Conservation (phyloP, 495 filamentous ascomycete genomes). For the Neurospora sp. region DNA sequence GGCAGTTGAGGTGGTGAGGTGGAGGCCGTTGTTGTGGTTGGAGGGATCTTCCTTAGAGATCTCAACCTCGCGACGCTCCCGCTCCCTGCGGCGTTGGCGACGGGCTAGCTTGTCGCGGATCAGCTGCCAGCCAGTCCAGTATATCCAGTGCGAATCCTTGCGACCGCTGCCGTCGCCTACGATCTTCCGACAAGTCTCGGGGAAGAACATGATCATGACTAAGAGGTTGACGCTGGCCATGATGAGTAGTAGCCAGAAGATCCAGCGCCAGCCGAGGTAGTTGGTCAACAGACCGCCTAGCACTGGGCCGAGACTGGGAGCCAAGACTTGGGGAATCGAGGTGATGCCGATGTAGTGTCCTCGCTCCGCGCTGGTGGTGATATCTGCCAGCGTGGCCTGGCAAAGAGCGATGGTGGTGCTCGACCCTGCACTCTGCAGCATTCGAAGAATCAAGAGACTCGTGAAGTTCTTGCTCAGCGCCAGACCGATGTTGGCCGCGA, state of each 20-base stretch:
- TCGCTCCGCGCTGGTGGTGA: constrained; percentile 40
- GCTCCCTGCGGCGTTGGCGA: background rate
- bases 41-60: background rate
- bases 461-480: constrained; percentile 40
- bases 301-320: constrained; percentile 18
- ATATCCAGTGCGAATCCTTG: constrained; percentile 20
- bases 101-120: constrained; percentile 9
- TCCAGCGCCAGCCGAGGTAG: constrained; percentile 53
- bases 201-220: constrained; percentile 37
- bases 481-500: constrained; percentile 45
- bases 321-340: constrained; percentile 27
- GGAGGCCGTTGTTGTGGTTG: background rate
- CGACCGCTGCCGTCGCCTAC: constrained; percentile 55
- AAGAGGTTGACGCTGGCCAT: constrained; percentile 31
- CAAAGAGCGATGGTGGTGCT: constrained; percentile 41
- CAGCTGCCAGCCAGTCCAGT: constrained; percentile 29
- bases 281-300: constrained; percentile 50
- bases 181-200: constrained; percentile 52
- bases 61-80: background rate
- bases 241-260: constrained; percentile 61
- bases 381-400: constrained; percentile 47
- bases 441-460: constrained; percentile 41
- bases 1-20: background rate
- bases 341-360: constrained; percentile 37
- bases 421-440: constrained; percentile 45